Evolutionary conservation across 805 yeast species (phyloP).

Genomic region (Soucietia sequanensis): DNA sequence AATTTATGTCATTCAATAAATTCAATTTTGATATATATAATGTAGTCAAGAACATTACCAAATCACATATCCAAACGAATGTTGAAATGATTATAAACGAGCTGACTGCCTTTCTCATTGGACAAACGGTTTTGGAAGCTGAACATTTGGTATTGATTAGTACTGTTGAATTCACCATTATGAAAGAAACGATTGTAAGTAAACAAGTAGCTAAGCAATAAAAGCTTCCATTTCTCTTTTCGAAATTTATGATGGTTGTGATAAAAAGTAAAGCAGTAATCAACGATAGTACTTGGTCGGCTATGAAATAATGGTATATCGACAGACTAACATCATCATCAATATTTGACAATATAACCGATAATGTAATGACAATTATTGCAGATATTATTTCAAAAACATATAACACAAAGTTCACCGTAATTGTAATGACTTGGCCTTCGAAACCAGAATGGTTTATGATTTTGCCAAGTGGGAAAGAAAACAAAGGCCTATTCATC

Average conservation of each 20-base stretch:
- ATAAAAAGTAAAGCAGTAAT: constrained; percentile 34
- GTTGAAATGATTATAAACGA: constrained; percentile 38
- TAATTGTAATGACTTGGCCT: constrained; percentile 16
- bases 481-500: constrained; percentile 31
- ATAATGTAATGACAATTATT: constrained; percentile 24
- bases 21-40: constrained; percentile 36
- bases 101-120: constrained; percentile 32
- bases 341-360: constrained; percentile 20
- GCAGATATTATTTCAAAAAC: constrained; percentile 28
- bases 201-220: constrained; percentile 35
- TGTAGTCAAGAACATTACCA: constrained; percentile 38
- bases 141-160: constrained; percentile 24
- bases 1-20: constrained; percentile 29
- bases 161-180: constrained; percentile 24
- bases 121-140: constrained; percentile 20
- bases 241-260: constrained; percentile 36
- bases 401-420: constrained; percentile 29
- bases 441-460: constrained; percentile 6
- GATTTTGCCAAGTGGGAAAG: constrained; percentile 17
- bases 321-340: constrained; percentile 24
- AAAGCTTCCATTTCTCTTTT: constrained; percentile 39
- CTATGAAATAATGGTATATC: constrained; percentile 37
- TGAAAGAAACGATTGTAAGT: constrained; percentile 34
- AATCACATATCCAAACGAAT: constrained; percentile 36
- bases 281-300: constrained; percentile 32